Evolutionary conservation across 352 stramenopile species (phyloP).

Genomic region (Phytophthora vignae): DNA sequence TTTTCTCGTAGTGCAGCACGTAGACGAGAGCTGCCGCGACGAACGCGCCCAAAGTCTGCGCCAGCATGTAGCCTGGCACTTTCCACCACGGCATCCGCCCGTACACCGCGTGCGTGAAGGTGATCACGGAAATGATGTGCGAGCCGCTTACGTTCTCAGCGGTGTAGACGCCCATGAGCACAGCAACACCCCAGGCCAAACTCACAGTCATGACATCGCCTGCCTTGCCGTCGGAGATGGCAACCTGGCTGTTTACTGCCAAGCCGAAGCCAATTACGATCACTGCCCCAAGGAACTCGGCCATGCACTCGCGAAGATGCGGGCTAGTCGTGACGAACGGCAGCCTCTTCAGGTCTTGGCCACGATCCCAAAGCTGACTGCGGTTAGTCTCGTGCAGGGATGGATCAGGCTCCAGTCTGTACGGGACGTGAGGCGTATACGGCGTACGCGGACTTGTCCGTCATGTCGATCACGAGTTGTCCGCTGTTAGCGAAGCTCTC

Average conservation of each 20-base stretch:
- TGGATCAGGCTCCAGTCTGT: slow-evolving; percentile 1
- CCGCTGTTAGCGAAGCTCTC: slow-evolving; percentile 9
- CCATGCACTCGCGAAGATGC: background rate
- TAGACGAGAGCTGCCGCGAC: background rate
- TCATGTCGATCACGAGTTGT: slow-evolving; percentile 13
- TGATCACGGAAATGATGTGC: background rate
- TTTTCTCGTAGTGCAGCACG: background rate
- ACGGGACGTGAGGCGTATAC: slow-evolving; percentile 8
- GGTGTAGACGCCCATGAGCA: slow-evolving; percentile 64
- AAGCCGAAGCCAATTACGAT: slow-evolving; percentile 47
- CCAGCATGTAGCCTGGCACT: background rate
- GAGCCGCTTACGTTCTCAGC: slow-evolving; percentile 52
- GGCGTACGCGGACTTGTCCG: slow-evolving; percentile 14
- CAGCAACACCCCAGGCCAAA: slow-evolving; percentile 56
- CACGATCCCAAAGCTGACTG: background rate
- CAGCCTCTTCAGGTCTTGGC: background rate
- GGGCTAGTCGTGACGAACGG: background rate
- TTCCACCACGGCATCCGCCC: background rate
- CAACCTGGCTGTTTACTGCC: slow-evolving; percentile 68
- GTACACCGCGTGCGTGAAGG: background rate
- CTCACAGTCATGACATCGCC: slow-evolving; percentile 66
- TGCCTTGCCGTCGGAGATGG: slow-evolving; percentile 38
- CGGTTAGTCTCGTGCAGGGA: background rate
- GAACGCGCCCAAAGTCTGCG: background rate
- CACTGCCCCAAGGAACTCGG: background rate